Evolutionary conservation across 2,329 filamentous ascomycete species (phyloP), one percentile per base, ranked within the genome.

Genomic region (Onygenales sp.): DNA sequence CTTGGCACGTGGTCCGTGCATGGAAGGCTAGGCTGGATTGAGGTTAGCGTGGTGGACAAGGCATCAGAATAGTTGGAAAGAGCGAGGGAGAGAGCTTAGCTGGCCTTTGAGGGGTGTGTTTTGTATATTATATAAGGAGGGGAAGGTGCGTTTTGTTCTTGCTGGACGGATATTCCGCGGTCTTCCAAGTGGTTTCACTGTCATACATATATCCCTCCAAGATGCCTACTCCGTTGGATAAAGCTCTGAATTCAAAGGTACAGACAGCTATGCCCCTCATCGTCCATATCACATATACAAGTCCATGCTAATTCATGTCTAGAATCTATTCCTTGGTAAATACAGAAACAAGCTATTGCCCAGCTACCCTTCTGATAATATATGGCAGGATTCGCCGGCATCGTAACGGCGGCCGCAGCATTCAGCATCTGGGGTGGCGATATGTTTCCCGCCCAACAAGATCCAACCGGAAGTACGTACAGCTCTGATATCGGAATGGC

Each of bases 381-480:
- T 14, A 43, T 56, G 62, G 52, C 72, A 84, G 88, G 84, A 14
- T 96, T 96, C 66, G 84, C 86, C 4, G 88, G 87, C 8, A 78
- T 94, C 51, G 80, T 96, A 11, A 87, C 87, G 6, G 88, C 87
- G 2, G 89, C 86, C 2, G 86, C 89, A 13, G 83, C 82, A 42
- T 95, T 87, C 85, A 80, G 82, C 14, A 92, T 96, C 62, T 94
- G 87, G 84, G 89, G 89, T 53, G 79, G 82, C 51, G 88, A 92
- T 58, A 80, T 96, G 63, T 95, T 96, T 63, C 91, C 91, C 0
- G 70, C 80, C 3, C 75, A 83, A 59, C 56, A 76, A 47, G 90
- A 95, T 65, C 89, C 91, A n/a, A 87, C 75, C 32, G 90, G 90
- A 56, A 79, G 88, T 74, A 82, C 74, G 42, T 73, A 76, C 42